Base-by-base conservation (phyloP, 768 basidiomycete species). In the Hemileccinum rubropunctum region DNA sequence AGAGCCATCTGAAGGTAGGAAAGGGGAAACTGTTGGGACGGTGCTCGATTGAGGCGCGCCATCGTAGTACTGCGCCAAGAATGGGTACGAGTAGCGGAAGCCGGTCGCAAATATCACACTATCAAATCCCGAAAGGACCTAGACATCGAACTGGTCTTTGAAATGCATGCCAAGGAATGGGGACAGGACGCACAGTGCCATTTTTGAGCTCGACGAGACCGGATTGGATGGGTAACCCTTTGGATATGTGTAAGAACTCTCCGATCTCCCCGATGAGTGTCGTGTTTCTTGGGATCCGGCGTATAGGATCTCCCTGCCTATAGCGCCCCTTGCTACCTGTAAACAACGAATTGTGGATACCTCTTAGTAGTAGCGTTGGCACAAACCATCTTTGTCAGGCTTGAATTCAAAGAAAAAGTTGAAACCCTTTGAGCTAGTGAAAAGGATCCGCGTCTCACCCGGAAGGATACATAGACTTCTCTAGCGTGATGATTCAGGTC, bases 31-130 rank as follows among this genome's bases (percentile, higher is more conserved):
- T 4, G 35, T 35, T 13, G 27, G 0, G 11, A 41, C 27, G 3
- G 45, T 44, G 1, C 46, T 41, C n/a, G 28, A 30, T 2, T 42
- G 42, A 13, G 49, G 45, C 15, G 49, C 47, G 14, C 15, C 42
- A 3, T 59, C 58, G 30, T 59, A 59, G 32, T 56, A 56, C 28
- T 51, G 58, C 7, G 53, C 21, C 32, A 53, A 41, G 47, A 60
- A 60, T 23, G 58, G 58, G 12, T 33, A 59, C 12, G 58, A 53
- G n/a, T 51, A 46, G 18, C 47, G 40, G 43, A 39, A 56, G 1
- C 48, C 54, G 9, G 58, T 59, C 2, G 58, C 36, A 12, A 52
- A 21, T 39, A 59, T 56, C 13, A 58, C 42, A 6, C 46, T 37
- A 27, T 59, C 53, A 6, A 57, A 46, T 7, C 47, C 51, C 2